Base-by-base conservation (phyloP, 2,329 filamentous ascomycete genomes). In the Phoma sp. region DNA sequence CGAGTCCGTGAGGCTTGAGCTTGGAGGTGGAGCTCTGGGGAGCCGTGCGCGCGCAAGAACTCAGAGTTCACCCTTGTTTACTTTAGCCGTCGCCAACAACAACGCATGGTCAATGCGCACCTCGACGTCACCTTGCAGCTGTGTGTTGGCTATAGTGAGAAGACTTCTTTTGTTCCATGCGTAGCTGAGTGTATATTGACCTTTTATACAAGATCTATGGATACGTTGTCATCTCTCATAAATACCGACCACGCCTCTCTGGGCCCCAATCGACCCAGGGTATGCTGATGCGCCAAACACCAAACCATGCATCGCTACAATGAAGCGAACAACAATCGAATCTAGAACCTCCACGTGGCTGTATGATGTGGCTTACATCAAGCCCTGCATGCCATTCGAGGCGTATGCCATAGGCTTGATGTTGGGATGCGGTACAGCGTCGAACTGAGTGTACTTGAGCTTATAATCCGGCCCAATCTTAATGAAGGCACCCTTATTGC, bases 401-500 rank as follows among this genome's bases (percentile, higher is more conserved):
- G 90, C 91, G 74, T 96, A 96, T 4, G 91, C 85, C 86, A 99
- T 99, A 11, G 95, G 93, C 75, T 89, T 91, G 74, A 99, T 95
- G 69, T 96, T 85, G 10, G 95, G 95, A 80, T 99, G 95, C 58
- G 93, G 93, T 48, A 99, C 95, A 7, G 95, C 95, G 67, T 98
- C 93, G 66, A 99, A 99, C 73, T 96, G 89, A 74, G 95, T 85
- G 78, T 90, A 99, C 33, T 91, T 81, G 67, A 98, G 87, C 82
- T 97, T 96, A 74, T 96, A 91, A 59, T 96, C 90, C 13, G 90
- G 85, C 29, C 90, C 90, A 61, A 99, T 89, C 77, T 99, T 98
- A 84, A 99, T 99, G 77, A 96, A 99, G 14, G 95, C 95, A 61
- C 95, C 95, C 80, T 93, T 95, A 79, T 99, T 99, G 79, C 96